Conservation (phyloP, 108 stramenopile genomes). For the Mediolabrus comicus region DNA sequence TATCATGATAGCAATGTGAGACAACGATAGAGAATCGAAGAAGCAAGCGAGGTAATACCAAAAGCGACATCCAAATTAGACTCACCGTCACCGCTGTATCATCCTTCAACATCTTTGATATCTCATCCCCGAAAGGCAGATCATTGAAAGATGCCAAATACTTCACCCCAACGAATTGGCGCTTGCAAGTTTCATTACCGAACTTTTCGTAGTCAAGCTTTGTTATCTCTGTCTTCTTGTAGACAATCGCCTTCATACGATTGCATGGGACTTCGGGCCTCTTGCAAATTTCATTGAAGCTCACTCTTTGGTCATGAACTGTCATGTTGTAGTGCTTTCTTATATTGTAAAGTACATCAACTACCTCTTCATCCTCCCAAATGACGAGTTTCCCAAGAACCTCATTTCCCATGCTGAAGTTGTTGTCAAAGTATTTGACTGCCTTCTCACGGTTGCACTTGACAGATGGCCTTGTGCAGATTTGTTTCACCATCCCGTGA, state of each 20-base stretch:
- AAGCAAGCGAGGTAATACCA: neutral
- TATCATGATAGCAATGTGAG: neutral
- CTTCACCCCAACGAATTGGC: slow-evolving; percentile 47
- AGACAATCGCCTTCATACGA: slow-evolving; percentile 38
- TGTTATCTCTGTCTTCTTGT: slow-evolving; percentile 37
- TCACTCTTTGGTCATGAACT: slow-evolving; percentile 20
- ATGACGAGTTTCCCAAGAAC: slow-evolving; percentile 25
- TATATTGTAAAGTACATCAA: slow-evolving; percentile 45
- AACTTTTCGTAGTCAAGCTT: slow-evolving; percentile 52
- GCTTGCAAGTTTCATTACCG: slow-evolving; percentile 49
- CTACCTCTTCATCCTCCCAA: slow-evolving; percentile 51
- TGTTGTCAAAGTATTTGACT: slow-evolving; percentile 30
- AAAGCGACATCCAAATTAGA: neutral
- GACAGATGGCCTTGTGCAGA: slow-evolving; percentile 34
- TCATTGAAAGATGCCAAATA: slow-evolving; percentile 39
- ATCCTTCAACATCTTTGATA: slow-evolving; percentile 24
- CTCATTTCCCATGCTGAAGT: slow-evolving; percentile 40
- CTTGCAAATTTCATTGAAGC: slow-evolving; percentile 48
- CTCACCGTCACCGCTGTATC: slow-evolving; percentile 21
- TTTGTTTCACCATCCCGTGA: slow-evolving; percentile 24
- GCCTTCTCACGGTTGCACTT: slow-evolving; percentile 44
- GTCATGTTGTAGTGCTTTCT: slow-evolving; percentile 38
- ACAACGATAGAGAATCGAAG: too few species aligned
- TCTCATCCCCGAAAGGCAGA: slow-evolving; percentile 23
- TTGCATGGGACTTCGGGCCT: slow-evolving; percentile 33